phyloP scores from a whole-genome alignment of 345 rosid species.

The Acer saccharum region DNA sequence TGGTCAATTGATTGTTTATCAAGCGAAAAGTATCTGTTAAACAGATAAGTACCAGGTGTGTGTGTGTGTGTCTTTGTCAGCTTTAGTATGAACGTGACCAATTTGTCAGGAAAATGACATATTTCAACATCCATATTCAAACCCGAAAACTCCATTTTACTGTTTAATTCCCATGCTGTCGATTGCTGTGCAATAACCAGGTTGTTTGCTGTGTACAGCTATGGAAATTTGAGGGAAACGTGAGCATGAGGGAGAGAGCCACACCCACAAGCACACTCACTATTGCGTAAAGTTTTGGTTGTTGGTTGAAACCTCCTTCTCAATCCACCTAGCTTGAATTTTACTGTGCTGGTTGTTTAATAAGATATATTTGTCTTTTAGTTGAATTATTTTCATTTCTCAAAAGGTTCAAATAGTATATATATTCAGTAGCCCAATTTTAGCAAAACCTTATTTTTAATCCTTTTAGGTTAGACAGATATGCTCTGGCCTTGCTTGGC shows the following conservation, averaged over 20 bases:
- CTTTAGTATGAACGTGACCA: slow-evolving; percentile 21
- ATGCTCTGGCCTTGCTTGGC: neutral
- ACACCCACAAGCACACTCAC: slow-evolving; percentile 1
- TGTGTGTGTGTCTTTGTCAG: neutral
- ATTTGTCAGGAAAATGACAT: slow-evolving; percentile 18
- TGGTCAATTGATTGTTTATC: slow-evolving; percentile 9
- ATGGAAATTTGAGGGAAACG: neutral
- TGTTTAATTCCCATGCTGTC: neutral
- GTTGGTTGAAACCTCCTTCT: slow-evolving; percentile 28
- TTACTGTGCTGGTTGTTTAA: slow-evolving; percentile 14
- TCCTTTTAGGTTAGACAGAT: neutral
- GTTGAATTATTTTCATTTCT: neutral
- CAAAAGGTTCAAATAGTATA: neutral
- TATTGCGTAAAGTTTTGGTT: slow-evolving; percentile 11
- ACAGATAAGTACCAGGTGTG: neutral
- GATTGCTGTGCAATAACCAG: slow-evolving; percentile 1
- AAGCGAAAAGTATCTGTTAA: neutral
- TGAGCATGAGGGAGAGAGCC: slow-evolving; percentile 14
- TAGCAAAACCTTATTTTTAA: neutral
- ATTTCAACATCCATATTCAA: neutral
- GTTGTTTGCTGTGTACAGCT: neutral
- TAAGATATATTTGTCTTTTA: neutral
- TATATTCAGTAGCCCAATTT: neutral
- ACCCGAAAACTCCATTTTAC: neutral
- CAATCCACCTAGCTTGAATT: slow-evolving; percentile 11